phyloP scores from a whole-genome alignment of 2,329 filamentous ascomycete genomes.

The Fusarium buxicola region DNA sequence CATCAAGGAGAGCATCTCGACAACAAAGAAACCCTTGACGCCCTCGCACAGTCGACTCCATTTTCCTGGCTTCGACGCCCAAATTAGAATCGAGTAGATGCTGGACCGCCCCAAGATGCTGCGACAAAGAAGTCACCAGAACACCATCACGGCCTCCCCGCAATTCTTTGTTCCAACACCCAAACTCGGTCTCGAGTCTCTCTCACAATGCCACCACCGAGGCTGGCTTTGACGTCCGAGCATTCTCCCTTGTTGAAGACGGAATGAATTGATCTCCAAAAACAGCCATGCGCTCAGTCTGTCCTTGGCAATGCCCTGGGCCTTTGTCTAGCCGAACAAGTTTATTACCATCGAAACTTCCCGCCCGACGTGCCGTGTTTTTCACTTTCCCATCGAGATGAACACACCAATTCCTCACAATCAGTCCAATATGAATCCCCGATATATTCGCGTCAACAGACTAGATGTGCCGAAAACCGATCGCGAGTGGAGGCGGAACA shows the following conservation, averaged over 20 bases:
- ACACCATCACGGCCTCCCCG: conserved; percentile 17
- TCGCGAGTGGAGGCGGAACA: conserved; percentile 17
- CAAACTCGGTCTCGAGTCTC: conserved; percentile 17
- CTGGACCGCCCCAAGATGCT: neutral
- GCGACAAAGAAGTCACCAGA: conserved; percentile 36
- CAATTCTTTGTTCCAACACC: conserved; percentile 25
- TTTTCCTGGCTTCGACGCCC: conserved; percentile 8
- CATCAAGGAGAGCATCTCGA: conserved; percentile 12
- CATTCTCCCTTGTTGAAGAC: conserved; percentile 4
- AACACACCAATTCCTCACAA: conserved; percentile 4
- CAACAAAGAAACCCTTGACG: conserved; percentile 29
- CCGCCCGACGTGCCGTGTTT: neutral
- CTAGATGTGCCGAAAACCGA: neutral
- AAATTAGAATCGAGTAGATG: conserved; percentile 17
- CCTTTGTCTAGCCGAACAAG: conserved; percentile 38
- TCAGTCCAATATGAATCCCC: conserved; percentile 23
- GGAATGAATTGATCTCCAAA: conserved; percentile 3
- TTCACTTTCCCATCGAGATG: neutral
- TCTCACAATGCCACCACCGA: conserved; percentile 28
- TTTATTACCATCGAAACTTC: conserved; percentile 37
- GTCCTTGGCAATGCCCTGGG: neutral
- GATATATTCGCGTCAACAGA: neutral
- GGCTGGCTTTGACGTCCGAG: conserved; percentile 3
- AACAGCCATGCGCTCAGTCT: neutral
- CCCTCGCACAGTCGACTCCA: conserved; percentile 2